Percentiles rank a stretch among this genome's conserved stretches.
These are phyloP conservation scores for Panicum hallii DNA, from an alignment of 202 grass and related monocot genomes.

Conservation along the genomic window DNA sequence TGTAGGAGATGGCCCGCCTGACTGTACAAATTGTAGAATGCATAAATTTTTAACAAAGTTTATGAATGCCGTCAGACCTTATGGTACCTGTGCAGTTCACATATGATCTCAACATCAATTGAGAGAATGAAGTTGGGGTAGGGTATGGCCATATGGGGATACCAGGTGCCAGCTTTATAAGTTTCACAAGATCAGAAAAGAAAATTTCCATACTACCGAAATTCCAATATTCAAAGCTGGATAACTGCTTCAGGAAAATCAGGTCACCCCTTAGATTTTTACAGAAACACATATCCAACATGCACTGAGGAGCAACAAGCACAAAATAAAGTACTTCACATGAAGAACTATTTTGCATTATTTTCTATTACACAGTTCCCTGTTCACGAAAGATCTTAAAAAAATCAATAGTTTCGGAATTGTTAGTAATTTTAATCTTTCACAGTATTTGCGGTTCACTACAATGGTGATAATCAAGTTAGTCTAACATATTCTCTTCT, in stretches of 20 bases:
- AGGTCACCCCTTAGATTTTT: neutral
- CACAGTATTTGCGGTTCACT: neutral
- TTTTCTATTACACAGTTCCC: neutral
- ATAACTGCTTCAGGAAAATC: neutral
- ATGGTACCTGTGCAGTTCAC: neutral
- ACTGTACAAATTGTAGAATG: neutral
- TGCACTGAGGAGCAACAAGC: neutral
- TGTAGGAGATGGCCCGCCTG: conserved; percentile 10
- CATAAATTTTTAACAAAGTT: neutral
- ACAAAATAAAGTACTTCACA: neutral
- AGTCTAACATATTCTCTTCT: neutral
- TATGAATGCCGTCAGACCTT: neutral
- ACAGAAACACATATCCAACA: neutral
- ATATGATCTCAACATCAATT: neutral
- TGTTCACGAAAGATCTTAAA: neutral
- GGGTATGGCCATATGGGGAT: neutral
- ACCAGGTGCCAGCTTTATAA: neutral
- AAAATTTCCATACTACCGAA: neutral
- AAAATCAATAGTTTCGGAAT: neutral
- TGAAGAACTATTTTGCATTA: neutral
- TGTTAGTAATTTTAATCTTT: neutral
- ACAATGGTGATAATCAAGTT: neutral
- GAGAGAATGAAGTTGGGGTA: neutral
- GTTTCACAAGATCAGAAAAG: neutral
- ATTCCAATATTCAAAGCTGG: neutral